Evolutionary conservation across 306 rosid genomes (phyloP), one percentile per base, ranked within the genome.

Genomic region (Hippophae rhamnoides): DNA sequence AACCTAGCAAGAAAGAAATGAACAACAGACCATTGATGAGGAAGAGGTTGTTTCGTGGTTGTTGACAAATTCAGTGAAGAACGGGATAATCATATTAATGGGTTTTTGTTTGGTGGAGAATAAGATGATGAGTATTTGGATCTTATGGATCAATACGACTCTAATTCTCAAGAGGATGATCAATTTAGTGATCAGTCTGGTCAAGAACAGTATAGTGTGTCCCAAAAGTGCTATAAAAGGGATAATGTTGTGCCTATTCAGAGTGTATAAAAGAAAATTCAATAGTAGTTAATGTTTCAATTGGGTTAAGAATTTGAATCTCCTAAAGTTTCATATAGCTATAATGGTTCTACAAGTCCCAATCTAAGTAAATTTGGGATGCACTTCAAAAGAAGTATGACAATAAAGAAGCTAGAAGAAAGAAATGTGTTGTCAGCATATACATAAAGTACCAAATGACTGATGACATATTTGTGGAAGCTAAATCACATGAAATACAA

Each of bases 31-130:
- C 5, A 56, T 61, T 12, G 85, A 79, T 4, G 78, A 74, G 0
- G 78, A 78, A 10, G 96, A 85, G 62, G 87, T 95, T 1, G 90
- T 93, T 3, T 87, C 99, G 0, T 92, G 99, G 99, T 58, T 92
- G 75, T 48, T 90, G 73, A 62, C 81, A 62, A 86, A 90, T 62
- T 89, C 97, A 5, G 13, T 58, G 27, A 84, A 79, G 66, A 71
- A n/a, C 54, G 47, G 47, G 58, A 65, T 13, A 65, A 65, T 54
- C 81, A 68, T 23, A 67, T 43, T 13, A 76, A 74, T 47, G 90
- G 89, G 7, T 76, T 77, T 52, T 63, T 81, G 78, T 83, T 81
- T 31, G 72, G 76, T 8, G 89, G 82, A n/a, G 98, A 83, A 2
- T 3, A 27, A 1, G 96, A 74, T 12, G 98, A 92, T 46, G 96